Evolutionary conservation across 2,329 filamentous ascomycete species (phyloP).

Genomic region (Fusarium oxysporum): DNA sequence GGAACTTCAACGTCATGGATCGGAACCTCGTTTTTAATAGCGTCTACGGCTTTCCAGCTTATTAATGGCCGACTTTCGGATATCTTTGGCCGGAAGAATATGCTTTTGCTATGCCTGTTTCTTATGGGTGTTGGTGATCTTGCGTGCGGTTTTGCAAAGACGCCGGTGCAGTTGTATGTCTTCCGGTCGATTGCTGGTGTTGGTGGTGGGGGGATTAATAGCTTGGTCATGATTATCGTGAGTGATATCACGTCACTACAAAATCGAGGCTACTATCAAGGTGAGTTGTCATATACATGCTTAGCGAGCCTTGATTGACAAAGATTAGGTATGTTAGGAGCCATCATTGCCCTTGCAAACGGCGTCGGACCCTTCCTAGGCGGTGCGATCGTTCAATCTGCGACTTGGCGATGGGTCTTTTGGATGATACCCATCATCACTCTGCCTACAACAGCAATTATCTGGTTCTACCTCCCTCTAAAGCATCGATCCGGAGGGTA

Average conservation of each 20-base stretch:
- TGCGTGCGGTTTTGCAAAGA: conserved; percentile 9
- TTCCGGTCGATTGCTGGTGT: conserved; percentile 52
- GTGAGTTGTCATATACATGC: neutral
- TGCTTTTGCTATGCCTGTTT: neutral
- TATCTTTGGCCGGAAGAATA: neutral
- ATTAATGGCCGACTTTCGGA: neutral
- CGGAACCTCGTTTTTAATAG: neutral
- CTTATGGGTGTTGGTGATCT: neutral
- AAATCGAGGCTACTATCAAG: neutral
- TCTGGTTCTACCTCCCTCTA: neutral
- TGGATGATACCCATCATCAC: neutral
- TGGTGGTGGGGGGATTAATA: conserved; percentile 51
- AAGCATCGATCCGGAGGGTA: neutral
- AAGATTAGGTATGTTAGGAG: neutral
- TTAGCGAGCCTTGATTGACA: neutral
- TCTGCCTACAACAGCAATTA: neutral
- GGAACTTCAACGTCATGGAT: neutral
- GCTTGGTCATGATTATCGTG: conserved; percentile 53
- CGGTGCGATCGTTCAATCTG: neutral
- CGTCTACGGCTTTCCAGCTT: neutral
- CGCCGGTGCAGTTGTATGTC: conserved; percentile 49
- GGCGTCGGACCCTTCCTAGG: neutral
- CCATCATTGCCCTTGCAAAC: neutral
- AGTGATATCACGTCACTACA: conserved; percentile 50
- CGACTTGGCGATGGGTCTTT: neutral